Evolutionary conservation across 108 stramenopile species (phyloP).

Genomic region (Bacterosira constricta): DNA sequence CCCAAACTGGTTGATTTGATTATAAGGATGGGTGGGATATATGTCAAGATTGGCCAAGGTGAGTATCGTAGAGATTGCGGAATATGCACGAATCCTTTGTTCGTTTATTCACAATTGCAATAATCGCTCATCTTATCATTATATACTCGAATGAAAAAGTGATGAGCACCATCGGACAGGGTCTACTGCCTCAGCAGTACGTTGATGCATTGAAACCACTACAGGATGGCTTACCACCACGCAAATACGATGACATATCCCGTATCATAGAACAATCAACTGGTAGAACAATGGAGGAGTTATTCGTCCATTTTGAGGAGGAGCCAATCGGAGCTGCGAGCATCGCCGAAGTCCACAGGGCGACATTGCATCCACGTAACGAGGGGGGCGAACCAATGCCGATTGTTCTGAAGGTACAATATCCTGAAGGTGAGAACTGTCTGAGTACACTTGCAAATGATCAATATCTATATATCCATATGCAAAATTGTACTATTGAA

Average conservation of each 20-base stretch:
- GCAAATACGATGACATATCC: conserved; percentile 55
- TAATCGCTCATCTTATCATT: neutral
- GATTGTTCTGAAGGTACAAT: conserved; percentile 84
- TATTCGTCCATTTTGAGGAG: conserved; percentile 67
- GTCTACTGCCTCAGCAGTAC: conserved; percentile 57
- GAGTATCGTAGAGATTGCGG: neutral
- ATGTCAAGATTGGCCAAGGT: conserved; percentile 74
- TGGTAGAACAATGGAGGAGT: conserved; percentile 55
- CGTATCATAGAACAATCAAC: conserved; percentile 61
- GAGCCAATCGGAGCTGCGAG: conserved; percentile 66
- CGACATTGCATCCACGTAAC: conserved; percentile 24
- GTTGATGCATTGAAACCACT: conserved; percentile 63
- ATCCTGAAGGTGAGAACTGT: conserved; percentile 43
- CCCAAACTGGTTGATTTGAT: conserved; percentile 53
- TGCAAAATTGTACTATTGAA: neutral
- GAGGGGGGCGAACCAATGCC: conserved; percentile 11
- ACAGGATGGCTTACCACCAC: conserved; percentile 81
- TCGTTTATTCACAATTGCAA: conserved; percentile 52
- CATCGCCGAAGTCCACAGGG: conserved; percentile 78
- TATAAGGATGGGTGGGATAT: conserved; percentile 67
- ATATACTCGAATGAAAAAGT: neutral
- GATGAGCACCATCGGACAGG: conserved; percentile 41
- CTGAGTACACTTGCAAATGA: neutral
- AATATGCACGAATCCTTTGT: neutral
- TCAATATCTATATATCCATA: neutral